Base-by-base conservation (phyloP, 805 yeast species). In the Candida vaughaniae region DNA sequence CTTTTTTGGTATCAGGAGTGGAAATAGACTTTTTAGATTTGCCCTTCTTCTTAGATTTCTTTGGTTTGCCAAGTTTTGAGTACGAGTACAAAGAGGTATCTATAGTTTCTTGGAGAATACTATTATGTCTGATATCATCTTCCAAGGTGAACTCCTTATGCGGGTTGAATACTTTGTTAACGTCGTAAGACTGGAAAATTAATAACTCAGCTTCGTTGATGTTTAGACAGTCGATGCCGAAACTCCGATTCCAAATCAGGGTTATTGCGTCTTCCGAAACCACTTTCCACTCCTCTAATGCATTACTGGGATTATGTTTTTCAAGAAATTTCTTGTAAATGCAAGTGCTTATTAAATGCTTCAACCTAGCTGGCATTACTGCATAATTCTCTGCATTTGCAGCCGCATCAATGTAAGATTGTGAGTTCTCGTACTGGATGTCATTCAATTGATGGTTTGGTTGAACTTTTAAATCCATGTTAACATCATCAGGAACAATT, bases 201-300 rank as follows among this genome's bases (percentile, higher is more conserved):
- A 56, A 52, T 31, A 62, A 56, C 42, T 77, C 79, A 1, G 78
- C 78, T 46, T 76, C 76, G 39, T 69, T 69, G 39, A 80, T 58
- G 47, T 71, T 64, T 56, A 78, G 45, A 46, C 80, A 70, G 32
- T 68, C 65, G 47, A 83, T 53, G n/a, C 79, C 72, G 49, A 66
- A 69, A 55, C 84, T 61, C 42, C 60, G 56, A 32, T 75, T 63
- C 87, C 85, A 72, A 29, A 72, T 66, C 38, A 62, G 60, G 11
- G 79, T 70, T 3, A 69, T 64, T 2, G 69, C 51, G 47, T 81
- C 86, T 52, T 83, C 91, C 4, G 86, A 73, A 5, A 82, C 67
- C 16, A 82, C 56, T 16, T 64, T 61, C 89, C 89, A 83, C 16
- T 45, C 43, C 14, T 34, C 29, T 3, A 29, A 9, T 5, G 6